Conservation (phyloP, 139 green algal genomes). For the Chlamydomonas sp. region DNA sequence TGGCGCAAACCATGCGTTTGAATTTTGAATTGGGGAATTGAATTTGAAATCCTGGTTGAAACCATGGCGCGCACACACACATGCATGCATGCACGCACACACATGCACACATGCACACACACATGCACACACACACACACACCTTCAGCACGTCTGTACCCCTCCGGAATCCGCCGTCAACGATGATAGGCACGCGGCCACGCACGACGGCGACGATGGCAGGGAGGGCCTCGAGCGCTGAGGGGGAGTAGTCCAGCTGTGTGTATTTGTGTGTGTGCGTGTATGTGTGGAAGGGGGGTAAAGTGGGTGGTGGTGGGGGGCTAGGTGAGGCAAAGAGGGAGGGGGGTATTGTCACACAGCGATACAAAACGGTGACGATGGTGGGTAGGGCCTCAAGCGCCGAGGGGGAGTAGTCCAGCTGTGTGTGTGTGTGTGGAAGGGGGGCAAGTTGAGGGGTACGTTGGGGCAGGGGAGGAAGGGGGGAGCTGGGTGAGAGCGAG, state of each 20-base stretch:
- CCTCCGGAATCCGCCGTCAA: slow-evolving; percentile 80
- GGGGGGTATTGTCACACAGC: slow-evolving; percentile 69
- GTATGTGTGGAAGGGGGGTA: too few species aligned
- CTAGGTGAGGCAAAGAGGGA: neutral
- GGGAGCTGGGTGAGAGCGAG: neutral
- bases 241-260: slow-evolving; percentile 80
- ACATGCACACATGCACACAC: neutral
- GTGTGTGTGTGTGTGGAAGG: too few species aligned
- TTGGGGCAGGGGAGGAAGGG: slow-evolving; percentile 6
- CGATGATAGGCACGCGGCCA: slow-evolving; percentile 65
- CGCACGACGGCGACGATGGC: slow-evolving; percentile 56
- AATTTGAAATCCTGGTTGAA: neutral
- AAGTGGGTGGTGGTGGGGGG: slow-evolving; percentile 37
- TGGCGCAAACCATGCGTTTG: neutral
- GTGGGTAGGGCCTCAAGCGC: slow-evolving; percentile 66
- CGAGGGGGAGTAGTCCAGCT: slow-evolving; percentile 78
- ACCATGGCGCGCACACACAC: neutral
- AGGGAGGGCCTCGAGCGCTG: slow-evolving; percentile 68
- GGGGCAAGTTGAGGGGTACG: slow-evolving; percentile 35
- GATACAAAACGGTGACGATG: slow-evolving; percentile 55
- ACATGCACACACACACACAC: neutral
- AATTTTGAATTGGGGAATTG: neutral
- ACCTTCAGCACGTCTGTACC: slow-evolving; percentile 91
- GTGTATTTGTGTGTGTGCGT: too few species aligned
- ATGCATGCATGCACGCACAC: neutral